Conservation (phyloP, 345 rosid species). For the Gynandropsis gynandra region DNA sequence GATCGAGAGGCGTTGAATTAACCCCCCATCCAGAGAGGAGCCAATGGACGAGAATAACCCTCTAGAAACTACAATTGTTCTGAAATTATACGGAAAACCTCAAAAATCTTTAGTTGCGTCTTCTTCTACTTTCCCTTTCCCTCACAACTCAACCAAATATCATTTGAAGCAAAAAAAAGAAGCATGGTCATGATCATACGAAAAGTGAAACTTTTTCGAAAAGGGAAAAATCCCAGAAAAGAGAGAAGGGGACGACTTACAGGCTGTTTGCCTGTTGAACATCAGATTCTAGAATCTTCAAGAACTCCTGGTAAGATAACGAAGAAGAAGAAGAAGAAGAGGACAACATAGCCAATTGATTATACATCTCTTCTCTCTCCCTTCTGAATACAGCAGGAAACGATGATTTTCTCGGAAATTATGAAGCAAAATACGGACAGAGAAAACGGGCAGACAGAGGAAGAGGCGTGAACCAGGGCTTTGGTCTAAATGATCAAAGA, state of each 20-base stretch:
- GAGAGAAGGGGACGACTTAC: constrained; percentile 40
- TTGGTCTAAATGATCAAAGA: constrained; percentile 27
- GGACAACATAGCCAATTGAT: constrained; percentile 26
- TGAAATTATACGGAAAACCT: constrained; percentile 6
- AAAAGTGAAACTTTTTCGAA: constrained; percentile 8
- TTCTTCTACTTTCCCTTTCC: constrained; percentile 11
- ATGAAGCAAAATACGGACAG: background rate
- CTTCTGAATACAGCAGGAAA: constrained; percentile 12
- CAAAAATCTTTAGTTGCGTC: constrained; percentile 15
- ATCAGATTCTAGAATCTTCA: constrained; percentile 79
- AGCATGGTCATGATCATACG: background rate
- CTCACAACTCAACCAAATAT: constrained; percentile 25
- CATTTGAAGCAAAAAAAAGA: background rate
- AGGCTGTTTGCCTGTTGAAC: constrained; percentile 76
- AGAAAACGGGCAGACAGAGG: constrained; percentile 19
- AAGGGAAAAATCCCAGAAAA: constrained; percentile 16
- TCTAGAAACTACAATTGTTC: too few species aligned
- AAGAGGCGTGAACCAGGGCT: constrained; percentile 26
- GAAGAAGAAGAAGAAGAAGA: constrained; percentile 19
- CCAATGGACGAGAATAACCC: too few species aligned
- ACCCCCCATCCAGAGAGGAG: too few species aligned
- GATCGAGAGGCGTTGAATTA: too few species aligned
- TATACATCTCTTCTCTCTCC: constrained; percentile 24
- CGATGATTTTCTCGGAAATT: background rate
- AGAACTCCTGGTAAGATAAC: constrained; percentile 52